Evolutionary conservation across 768 basidiomycete species (phyloP).

Genomic region (Fomitopsis serialis): DNA sequence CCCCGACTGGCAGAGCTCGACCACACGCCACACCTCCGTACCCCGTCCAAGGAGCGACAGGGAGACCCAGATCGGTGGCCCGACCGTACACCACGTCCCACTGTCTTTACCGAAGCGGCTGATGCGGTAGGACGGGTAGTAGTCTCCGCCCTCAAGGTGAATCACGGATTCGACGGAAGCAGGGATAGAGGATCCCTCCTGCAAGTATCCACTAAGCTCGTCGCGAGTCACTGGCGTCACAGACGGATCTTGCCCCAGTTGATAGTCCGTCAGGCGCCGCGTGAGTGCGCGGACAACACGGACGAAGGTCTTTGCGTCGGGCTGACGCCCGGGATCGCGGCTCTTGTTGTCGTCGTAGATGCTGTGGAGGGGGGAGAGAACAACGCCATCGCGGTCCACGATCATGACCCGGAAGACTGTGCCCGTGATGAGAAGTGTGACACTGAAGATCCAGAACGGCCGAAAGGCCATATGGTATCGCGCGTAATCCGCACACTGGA

Average conservation of each 20-base stretch:
- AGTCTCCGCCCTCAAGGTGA: no score
- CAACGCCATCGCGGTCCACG: conserved; percentile 26
- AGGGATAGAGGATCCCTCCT: no score
- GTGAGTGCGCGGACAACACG: conserved; percentile 17
- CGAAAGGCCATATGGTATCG: conserved; percentile 20
- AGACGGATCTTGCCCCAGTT: conserved; percentile 8
- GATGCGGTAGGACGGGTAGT: no score
- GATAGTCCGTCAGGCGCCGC: neutral
- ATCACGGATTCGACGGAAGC: no score
- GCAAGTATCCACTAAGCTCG: no score
- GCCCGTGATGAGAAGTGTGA: conserved; percentile 26
- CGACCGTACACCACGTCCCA: conserved; percentile 3
- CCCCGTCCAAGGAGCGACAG: conserved; percentile 14
- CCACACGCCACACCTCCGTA: conserved; percentile 10
- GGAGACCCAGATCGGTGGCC: conserved; percentile 5
- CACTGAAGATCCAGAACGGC: conserved; percentile 26
- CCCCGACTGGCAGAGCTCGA: neutral
- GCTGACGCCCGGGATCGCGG: no score
- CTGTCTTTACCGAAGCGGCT: neutral
- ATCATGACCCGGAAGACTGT: conserved; percentile 25
- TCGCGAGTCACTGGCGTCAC: neutral
- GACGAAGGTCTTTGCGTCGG: conserved; percentile 18
- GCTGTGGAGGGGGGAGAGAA: conserved; percentile 14
- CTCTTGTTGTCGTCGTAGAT: conserved; percentile 12
- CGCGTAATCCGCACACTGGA: conserved; percentile 21